A percentile compares a stretch with the other conserved stretches of the same genome.
phyloP scores from a whole-genome alignment of 23 red algal genomes.

The Gracilaria domingensis region DNA sequence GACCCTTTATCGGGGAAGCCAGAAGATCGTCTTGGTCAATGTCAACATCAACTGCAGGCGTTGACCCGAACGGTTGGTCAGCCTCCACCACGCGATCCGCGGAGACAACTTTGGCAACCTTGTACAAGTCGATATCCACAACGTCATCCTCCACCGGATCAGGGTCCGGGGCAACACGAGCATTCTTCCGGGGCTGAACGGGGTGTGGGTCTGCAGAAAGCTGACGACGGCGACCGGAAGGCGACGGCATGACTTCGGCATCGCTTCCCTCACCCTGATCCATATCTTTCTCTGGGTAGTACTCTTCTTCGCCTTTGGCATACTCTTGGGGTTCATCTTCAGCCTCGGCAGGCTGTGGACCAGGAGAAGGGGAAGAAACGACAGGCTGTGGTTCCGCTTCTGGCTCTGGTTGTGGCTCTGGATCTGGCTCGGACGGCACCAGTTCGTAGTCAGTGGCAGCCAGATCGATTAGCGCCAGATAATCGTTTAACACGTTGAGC shows the following conservation, averaged over 20 bases:
- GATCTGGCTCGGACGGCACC: neutral
- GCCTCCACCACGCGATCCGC: slow-evolving; percentile 13
- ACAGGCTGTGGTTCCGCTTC: neutral
- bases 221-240: slow-evolving; percentile 2
- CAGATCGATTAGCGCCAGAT: slow-evolving; percentile 46
- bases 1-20: neutral
- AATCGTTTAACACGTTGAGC: slow-evolving; percentile 36
- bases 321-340: slow-evolving; percentile 10
- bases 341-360: neutral
- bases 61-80: neutral
- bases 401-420: neutral
- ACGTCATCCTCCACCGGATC: neutral
- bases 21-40: neutral
- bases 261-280: slow-evolving; percentile 6
- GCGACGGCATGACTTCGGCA: neutral
- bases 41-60: neutral
- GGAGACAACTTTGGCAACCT: slow-evolving; percentile 25
- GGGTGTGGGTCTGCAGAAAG: neutral
- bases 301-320: neutral
- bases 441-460: slow-evolving; percentile 21
- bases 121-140: neutral
- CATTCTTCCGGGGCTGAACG: neutral
- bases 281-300: neutral
- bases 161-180: neutral
- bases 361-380: neutral